Evolutionary conservation across 2,329 filamentous ascomycete genomes (phyloP), one percentile per base, ranked within the genome.

Genomic region (Monascus ruber): DNA sequence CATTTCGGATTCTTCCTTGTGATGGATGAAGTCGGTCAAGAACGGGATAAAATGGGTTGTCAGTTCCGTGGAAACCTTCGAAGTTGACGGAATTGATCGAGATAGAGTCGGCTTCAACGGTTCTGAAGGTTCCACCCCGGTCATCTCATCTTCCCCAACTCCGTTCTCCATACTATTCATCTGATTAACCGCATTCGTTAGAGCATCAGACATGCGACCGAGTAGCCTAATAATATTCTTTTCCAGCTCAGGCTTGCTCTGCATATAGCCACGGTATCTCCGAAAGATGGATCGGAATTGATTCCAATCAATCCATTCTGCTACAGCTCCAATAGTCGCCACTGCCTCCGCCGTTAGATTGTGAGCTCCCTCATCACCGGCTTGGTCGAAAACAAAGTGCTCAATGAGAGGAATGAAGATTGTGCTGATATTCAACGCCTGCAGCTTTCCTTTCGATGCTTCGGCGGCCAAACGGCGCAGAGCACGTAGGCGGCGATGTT

Each of bases 1-100:
- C 60, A 98, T 89, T 36, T 87, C 88, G 1, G 86, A 81, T 58
- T 98, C 91, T 47, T 96, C 85, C 60, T 95, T 96, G 52, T 94
- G 81, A 52, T 95, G 88, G 26, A 96, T 74, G 56, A 94, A 91
- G 34, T 79, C 76, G n/a, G 81, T 73, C 27, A 98, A 66, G 11
- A 83, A 76, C 0, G 89, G 86, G 31, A 94, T 66, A 51, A 94
- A 83, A 45, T 80, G 79, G 17, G 77, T 75, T 32, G 76, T 74
- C 38, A 96, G 69, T 49, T 94, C 86, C 1, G 75, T 71, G 10
- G 75, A 69, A 28, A 94, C 69, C 57, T 85, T 85, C 6, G 77
- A 66, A 43, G 73, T 62, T 28, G 72, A 70, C 1, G 86, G 86
- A 39, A 87, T 68, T 0, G 81, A 84, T 32, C 62, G 69, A 6